Base-by-base conservation (phyloP, 1,284 basidiomycete species). In the Cryptococcus sp. region DNA sequence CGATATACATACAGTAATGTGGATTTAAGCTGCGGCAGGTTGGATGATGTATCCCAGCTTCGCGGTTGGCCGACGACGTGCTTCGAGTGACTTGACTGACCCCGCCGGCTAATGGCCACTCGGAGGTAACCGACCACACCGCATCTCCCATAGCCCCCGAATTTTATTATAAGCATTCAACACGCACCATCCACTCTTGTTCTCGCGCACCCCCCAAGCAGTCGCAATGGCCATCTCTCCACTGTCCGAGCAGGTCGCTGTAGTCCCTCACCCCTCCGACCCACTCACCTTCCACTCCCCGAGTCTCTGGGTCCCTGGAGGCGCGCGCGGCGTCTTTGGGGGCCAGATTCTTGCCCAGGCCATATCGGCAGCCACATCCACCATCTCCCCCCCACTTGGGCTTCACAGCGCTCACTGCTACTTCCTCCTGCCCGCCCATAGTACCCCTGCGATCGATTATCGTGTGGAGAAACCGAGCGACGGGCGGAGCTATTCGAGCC, bases 321-420 rank as follows among this genome's bases (percentile, higher is more conserved):
- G 82, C 18, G 82, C 83, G 18, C 81, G 90, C 58, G 90, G 91
- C 23, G 90, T 91, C 4, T 94, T 91, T 66, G 91, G 92, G 53
- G 92, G 91, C 4, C 79, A 81, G 65, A 91, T 94, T 57, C 91
- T 95, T 63, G 91, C 87, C 9, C 91, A 93, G 69, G 88, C 89
- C 4, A 79, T 92, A 33, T 83, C 88, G 15, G 85, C 89, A 13
- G 89, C 90, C 5, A 87, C 87, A 21, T 84, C 85, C 62, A 87
- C 86, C 46, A 85, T 93, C 1, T 79, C 85, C 52, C 77, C 83
- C 18, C 79, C 78, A n/a, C 86, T 84, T 70, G 82, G 82, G 16
- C 78, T 93, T 23, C 72, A 78, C 65, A 66, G 69, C 55, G 63
- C 74, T 50, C 88, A 91, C 78, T 75, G 72, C 50, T 76, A 76